Base-by-base conservation (phyloP, 2,329 filamentous ascomycete species). In the Nothomitra cinnamomea region DNA sequence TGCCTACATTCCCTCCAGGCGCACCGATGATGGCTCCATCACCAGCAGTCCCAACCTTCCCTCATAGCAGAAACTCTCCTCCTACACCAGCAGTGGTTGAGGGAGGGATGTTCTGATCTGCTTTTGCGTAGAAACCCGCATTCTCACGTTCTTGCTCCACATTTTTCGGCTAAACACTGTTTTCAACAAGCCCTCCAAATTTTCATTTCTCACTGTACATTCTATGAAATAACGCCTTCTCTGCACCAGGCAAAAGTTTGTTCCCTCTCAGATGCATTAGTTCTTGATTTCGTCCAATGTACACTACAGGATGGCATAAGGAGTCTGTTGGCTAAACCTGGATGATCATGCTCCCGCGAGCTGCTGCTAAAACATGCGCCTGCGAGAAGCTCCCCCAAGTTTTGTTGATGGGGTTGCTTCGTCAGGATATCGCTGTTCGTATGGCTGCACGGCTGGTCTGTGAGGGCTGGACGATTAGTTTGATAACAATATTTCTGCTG, bases 21-120 rank as follows among this genome's bases (percentile, higher is more conserved):
- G 17, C 45, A 49, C 45, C 22, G 15, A 49, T 49, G 25, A 10
- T 65, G 1, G 13, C 52, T 49, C 52, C 52, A 49, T 43, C 41
- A 10, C 52, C 52, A 21, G 25, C 19, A 7, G n/a, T n/a, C 6
- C 52, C 38, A 17, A 49, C 17, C 8, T 36, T 21, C 40, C 32
- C 50, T 41, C 28, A 41, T 52, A 24, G 19, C 36, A 7, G 25
- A 4, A 52, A 52, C 36, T 12, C 35, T 4, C n/a, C 25, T 28
- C 40, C 35, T 17, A 15, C 40, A 22, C 38, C 38, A 17, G 17
- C 7, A 8, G 25, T 43, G n/a, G 52, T 32, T 48, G 52, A 53
- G 22, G 52, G 52, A 17, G 38, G 28, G 7, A 43, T 47, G 41
- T 53, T 53, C 24, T 53, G 41, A 53, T 15, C 32, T 48, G n/a